phyloP scores from a whole-genome alignment of 2,329 filamentous ascomycete species.

The Trichoderma lentiforme region DNA sequence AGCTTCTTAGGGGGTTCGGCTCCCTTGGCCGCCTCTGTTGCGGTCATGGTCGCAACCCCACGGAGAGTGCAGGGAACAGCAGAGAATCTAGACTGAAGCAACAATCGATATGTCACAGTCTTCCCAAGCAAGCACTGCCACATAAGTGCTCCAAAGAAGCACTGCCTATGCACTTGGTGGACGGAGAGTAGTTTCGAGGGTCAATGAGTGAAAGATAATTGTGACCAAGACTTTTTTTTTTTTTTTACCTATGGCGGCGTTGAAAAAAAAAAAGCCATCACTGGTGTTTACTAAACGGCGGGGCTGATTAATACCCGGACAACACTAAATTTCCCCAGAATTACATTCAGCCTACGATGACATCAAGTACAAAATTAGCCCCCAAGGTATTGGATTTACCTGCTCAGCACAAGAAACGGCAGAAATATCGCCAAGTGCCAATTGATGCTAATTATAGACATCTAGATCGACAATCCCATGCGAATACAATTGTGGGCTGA shows the following conservation, averaged over 20 bases:
- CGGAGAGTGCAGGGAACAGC: slow-evolving; percentile 14
- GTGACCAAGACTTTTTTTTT: not conserved
- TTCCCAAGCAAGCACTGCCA: not conserved
- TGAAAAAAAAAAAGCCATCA: not conserved
- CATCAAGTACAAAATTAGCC: not conserved
- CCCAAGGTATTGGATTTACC: not conserved
- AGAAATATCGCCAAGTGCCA: not conserved
- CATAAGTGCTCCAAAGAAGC: slow-evolving; percentile 8
- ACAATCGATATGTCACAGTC: not conserved
- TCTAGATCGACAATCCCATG: not conserved
- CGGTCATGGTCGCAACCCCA: slow-evolving; percentile 33
- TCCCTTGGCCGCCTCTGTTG: slow-evolving; percentile 22
- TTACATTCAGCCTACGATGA: not conserved
- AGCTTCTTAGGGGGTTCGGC: slow-evolving; percentile 52
- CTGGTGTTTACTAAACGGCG: not conserved
- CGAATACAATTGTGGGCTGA: not conserved
- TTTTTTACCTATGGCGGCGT: not conserved
- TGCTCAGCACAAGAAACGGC: not conserved
- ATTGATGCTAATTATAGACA: not conserved
- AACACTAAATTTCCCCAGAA: not conserved
- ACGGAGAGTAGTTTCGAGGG: not conserved
- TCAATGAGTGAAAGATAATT: not conserved
- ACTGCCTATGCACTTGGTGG: not conserved
- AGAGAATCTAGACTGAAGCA: not conserved
- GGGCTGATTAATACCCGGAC: not conserved